Percentiles rank a stretch among this genome's conserved stretches.
These are phyloP conservation scores for Melaleuca quinquenervia DNA, from an alignment of 345 rosid species.

Conservation along the genomic window DNA sequence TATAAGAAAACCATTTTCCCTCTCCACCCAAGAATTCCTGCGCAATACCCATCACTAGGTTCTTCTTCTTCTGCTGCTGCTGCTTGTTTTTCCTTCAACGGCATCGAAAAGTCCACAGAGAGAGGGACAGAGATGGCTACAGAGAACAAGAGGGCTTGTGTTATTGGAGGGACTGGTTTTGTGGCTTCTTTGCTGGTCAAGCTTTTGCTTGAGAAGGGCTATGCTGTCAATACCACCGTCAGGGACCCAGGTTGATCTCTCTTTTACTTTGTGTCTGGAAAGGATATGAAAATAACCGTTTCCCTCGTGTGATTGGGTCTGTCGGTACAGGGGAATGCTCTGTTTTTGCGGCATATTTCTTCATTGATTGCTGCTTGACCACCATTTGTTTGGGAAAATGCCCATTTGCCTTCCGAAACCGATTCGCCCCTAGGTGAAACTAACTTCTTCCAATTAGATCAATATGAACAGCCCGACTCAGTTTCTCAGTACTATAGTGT, in stretches of 20 bases:
- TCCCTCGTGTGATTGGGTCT: neutral
- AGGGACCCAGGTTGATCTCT: slow-evolving; percentile 47
- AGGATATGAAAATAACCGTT: no score
- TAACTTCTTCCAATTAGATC: neutral
- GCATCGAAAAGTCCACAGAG: neutral
- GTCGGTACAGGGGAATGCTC: neutral
- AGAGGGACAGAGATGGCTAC: slow-evolving; percentile 14
- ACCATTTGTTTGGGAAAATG: neutral
- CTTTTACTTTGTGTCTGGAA: neutral
- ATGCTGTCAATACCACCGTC: slow-evolving; percentile 74
- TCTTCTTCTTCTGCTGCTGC: neutral
- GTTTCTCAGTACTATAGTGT: neutral
- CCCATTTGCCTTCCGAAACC: neutral
- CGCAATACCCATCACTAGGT: neutral
- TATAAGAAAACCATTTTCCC: neutral
- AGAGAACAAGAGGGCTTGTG: slow-evolving; percentile 49
- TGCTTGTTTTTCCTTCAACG: neutral
- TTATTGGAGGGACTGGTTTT: slow-evolving; percentile 71
- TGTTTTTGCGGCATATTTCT: neutral
- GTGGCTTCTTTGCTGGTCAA: slow-evolving; percentile 69
- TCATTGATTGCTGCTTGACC: neutral
- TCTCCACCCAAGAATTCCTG: neutral
- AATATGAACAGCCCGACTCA: neutral
- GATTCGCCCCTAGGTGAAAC: neutral
- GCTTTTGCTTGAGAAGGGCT: slow-evolving; percentile 61